Conservation (phyloP, 2,329 filamentous ascomycete species). For the Lomentospora prolificans region DNA sequence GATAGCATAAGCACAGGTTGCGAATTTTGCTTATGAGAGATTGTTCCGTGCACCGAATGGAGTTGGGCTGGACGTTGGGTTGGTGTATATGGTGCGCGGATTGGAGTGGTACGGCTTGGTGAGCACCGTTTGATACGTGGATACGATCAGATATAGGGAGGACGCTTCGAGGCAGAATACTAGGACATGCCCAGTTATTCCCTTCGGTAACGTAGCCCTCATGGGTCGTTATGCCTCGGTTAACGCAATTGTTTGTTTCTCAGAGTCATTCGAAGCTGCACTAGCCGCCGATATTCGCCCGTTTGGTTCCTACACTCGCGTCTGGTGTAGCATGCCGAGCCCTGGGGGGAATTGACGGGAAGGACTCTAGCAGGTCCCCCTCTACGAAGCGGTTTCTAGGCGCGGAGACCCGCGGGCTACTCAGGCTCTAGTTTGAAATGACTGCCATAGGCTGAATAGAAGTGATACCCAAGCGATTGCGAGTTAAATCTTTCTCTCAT, state of each 20-base stretch:
- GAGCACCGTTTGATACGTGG: neutral
- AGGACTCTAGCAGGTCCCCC: too few species aligned
- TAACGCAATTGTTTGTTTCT: neutral
- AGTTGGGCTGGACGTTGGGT: neutral
- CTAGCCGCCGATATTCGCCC: neutral
- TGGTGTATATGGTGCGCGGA: neutral
- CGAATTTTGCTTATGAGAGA: neutral
- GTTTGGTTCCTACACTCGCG: too few species aligned
- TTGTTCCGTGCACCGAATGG: neutral
- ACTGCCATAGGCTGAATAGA: constrained; percentile 2
- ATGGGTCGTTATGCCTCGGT: neutral
- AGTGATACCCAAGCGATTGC: constrained; percentile 5
- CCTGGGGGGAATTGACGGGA: too few species aligned
- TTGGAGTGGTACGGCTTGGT: neutral
- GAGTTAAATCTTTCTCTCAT: neutral
- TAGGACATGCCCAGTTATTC: neutral
- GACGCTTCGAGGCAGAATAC: neutral
- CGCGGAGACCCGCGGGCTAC: neutral
- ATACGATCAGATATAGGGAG: neutral
- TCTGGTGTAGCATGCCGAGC: too few species aligned
- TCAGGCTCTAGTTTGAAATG: neutral
- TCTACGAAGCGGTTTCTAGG: too few species aligned
- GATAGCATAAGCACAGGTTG: neutral
- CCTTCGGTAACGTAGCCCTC: neutral
- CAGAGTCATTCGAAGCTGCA: neutral